Percentiles rank a stretch among this genome's conserved stretches.
Conservation (phyloP, 306 rosid species). For the Canavalia ensiformis region DNA sequence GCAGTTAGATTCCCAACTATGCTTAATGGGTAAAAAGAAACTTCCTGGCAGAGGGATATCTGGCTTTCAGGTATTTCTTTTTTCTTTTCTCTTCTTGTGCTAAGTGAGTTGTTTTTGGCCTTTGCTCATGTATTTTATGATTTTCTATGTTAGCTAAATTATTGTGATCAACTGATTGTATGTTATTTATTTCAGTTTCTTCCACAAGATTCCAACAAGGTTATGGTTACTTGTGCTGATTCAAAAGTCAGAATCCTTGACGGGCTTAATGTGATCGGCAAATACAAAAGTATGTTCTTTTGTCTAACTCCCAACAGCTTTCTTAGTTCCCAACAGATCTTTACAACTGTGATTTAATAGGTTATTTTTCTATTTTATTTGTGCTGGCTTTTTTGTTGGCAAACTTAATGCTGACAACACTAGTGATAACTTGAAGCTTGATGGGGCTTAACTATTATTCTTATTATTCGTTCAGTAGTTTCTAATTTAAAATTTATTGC, state of each 20-base stretch:
- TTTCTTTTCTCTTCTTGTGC: conserved; percentile 28
- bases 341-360: background rate
- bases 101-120: conserved; percentile 28
- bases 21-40: conserved; percentile 80
- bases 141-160: background rate
- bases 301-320: conserved; percentile 9
- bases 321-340: background rate
- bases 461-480: conserved; percentile 1
- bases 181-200: conserved; percentile 68
- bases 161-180: conserved; percentile 22
- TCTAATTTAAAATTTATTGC: conserved; percentile 24
- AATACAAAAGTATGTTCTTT: conserved; percentile 75
- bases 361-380: background rate
- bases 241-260: conserved; percentile 90
- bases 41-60: conserved; percentile 80
- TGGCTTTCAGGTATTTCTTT: conserved; percentile 78
- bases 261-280: conserved; percentile 76
- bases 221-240: conserved; percentile 87
- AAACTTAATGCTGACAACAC: conserved; percentile 14
- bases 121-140: background rate
- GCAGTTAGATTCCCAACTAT: conserved; percentile 70
- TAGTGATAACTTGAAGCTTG: conserved; percentile 27
- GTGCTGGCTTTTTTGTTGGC: conserved; percentile 23
- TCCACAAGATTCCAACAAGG: conserved; percentile 76
- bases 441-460: conserved; percentile 18